Percentiles rank a stretch among this genome's conserved stretches.
These are phyloP conservation scores for Protea cynaroides DNA, from an alignment of 164 flowering plant species.

Conservation along the genomic window DNA sequence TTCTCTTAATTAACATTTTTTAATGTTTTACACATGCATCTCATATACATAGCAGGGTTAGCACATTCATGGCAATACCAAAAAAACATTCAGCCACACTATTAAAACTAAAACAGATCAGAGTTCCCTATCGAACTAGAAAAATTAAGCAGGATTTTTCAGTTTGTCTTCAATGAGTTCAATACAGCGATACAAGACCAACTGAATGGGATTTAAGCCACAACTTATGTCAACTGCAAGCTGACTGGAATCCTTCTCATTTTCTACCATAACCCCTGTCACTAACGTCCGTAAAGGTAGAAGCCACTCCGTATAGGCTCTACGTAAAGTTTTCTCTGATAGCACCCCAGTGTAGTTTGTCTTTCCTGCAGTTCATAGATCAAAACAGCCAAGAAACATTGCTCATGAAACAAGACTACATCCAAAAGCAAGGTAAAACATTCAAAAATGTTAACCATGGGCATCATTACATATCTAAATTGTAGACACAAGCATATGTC, in stretches of 20 bases:
- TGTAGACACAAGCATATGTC: too few species aligned
- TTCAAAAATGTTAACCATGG: too few species aligned
- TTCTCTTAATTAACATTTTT: too few species aligned
- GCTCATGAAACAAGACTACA: too few species aligned
- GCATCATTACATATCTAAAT: too few species aligned
- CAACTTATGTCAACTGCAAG: constrained; percentile 32
- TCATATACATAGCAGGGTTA: too few species aligned
- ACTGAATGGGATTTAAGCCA: constrained; percentile 61
- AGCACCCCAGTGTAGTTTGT: constrained; percentile 50
- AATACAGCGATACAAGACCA: constrained; percentile 77
- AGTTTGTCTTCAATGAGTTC: constrained; percentile 77
- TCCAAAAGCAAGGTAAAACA: too few species aligned
- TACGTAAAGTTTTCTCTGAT: constrained; percentile 41
- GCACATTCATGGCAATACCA: too few species aligned
- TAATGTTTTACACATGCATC: too few species aligned
- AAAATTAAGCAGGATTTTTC: constrained; percentile 18
- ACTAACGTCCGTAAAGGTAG: constrained; percentile 68
- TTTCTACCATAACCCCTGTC: constrained; percentile 44
- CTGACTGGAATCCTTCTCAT: constrained; percentile 27
- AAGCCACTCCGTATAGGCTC: constrained; percentile 74
- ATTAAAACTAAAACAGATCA: too few species aligned
- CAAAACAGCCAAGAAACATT: not conserved
- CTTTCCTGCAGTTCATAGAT: constrained; percentile 48
- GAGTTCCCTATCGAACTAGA: not conserved
- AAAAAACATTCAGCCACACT: too few species aligned